phyloP scores from a whole-genome alignment of 139 green algal genomes.

The Micromonas commoda region DNA sequence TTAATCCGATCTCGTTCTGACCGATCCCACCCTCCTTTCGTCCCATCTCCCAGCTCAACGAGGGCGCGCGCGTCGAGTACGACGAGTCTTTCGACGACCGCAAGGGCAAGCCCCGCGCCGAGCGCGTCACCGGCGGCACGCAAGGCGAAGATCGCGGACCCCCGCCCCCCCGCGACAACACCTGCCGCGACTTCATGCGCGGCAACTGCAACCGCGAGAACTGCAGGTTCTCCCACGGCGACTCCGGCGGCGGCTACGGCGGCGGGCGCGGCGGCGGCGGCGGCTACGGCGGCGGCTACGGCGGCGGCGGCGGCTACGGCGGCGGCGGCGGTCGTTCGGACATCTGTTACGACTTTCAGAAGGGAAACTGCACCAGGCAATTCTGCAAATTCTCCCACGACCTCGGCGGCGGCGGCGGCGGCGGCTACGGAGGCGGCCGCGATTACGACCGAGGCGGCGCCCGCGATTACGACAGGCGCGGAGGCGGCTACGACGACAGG shows the following conservation, averaged over 20 bases:
- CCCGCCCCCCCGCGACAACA: not conserved
- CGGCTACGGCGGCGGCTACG: not conserved
- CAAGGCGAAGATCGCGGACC: not conserved
- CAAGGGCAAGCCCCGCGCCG: conserved; percentile 21
- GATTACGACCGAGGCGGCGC: not conserved
- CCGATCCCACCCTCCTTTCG: too few species aligned
- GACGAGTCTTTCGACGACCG: conserved; percentile 14
- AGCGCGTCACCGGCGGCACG: conserved; percentile 3
- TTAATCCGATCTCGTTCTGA: too few species aligned
- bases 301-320: too few species aligned
- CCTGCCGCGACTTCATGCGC: conserved; percentile 18
- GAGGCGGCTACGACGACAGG: not conserved
- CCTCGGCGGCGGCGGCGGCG: too few species aligned
- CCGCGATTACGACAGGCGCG: not conserved
- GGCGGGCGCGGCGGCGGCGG: too few species aligned
- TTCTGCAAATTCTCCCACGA: not conserved
- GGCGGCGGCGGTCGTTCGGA: not conserved
- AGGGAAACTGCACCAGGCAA: not conserved
- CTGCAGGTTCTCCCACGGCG: conserved; percentile 17
- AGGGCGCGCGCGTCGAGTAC: conserved; percentile 10
- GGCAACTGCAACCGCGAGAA: conserved; percentile 3
- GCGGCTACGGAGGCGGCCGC: not conserved
- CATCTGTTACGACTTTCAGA: not conserved
- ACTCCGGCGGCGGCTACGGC: not conserved
- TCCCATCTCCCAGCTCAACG: too few species aligned